Evolutionary conservation across 352 stramenopile species (phyloP).

Genomic region (Pythium phragmitis): DNA sequence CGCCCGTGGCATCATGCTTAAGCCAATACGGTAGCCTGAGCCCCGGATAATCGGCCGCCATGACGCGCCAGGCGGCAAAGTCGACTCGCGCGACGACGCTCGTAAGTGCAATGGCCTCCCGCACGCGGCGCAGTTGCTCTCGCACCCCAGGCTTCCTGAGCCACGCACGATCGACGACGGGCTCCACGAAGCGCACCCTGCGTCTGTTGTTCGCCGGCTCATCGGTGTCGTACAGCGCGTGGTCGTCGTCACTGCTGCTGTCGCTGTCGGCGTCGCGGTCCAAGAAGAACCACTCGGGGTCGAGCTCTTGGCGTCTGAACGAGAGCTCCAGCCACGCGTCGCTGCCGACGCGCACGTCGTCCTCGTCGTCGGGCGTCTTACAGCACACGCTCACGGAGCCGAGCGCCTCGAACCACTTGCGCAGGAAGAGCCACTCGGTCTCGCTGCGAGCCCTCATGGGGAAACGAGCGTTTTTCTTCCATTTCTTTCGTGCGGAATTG

Average conservation of each 20-base stretch:
- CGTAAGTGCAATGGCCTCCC: conserved; percentile 8
- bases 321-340: conserved; percentile 1
- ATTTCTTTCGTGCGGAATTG: too few species aligned
- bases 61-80: neutral
- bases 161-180: neutral
- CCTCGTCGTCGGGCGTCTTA: too few species aligned
- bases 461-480: too few species aligned
- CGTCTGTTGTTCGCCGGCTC: too few species aligned
- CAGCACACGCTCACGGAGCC: too few species aligned
- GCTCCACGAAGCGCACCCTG: too few species aligned
- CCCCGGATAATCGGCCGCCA: neutral
- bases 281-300: neutral
- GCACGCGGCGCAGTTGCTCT: conserved; percentile 12
- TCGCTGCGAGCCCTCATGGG: too few species aligned
- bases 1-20: neutral
- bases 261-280: neutral
- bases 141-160: neutral
- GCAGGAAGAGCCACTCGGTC: too few species aligned
- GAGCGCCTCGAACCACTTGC: too few species aligned
- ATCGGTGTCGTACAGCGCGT: neutral
- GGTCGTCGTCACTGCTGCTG: neutral
- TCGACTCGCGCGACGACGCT: conserved; percentile 10
- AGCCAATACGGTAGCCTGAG: neutral
- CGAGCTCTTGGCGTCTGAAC: neutral
- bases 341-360: neutral